These are phyloP conservation scores for Phylloporus sp. DNA, from an alignment of 768 basidiomycete species.

Conservation along the genomic window DNA sequence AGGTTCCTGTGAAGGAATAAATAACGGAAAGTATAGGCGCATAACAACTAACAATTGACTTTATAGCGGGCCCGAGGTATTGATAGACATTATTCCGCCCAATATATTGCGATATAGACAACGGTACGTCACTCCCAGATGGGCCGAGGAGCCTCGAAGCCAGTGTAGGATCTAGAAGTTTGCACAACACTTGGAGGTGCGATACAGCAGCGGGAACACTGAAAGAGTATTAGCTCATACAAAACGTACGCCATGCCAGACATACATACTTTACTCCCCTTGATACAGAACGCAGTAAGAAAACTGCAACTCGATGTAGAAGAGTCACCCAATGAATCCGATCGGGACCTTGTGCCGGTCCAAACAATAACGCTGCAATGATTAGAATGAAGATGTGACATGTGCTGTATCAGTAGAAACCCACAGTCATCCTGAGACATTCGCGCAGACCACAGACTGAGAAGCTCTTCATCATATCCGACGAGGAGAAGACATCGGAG, in stretches of 20 bases:
- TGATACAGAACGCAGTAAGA: conserved; percentile 53
- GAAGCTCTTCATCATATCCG: conserved; percentile 36
- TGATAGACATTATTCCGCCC: conserved; percentile 45
- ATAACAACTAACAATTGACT: conserved; percentile 44
- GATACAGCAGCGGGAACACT: conserved; percentile 46
- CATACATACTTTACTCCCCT: conserved; percentile 45
- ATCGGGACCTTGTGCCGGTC: conserved; percentile 36
- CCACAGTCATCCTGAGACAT: conserved; percentile 20
- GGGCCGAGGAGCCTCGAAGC: conserved; percentile 20
- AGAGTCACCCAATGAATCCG: conserved; percentile 59
- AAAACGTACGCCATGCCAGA: not conserved
- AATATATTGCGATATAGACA: conserved; percentile 42
- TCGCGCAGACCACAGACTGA: conserved; percentile 32
- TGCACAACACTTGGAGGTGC: conserved; percentile 51
- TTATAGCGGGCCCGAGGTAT: conserved; percentile 16
- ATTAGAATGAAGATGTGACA: conserved; percentile 1
- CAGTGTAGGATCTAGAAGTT: conserved; percentile 36
- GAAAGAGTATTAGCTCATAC: not conserved
- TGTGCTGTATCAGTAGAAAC: not conserved
- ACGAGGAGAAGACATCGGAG: conserved; percentile 65
- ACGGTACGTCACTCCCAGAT: conserved; percentile 30
- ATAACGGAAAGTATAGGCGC: not conserved
- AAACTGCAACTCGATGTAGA: conserved; percentile 43
- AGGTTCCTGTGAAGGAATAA: conserved; percentile 40
- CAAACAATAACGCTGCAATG: conserved; percentile 38